Base-by-base conservation (phyloP, 306 rosid species). In the Hylodesmum podocarpum region DNA sequence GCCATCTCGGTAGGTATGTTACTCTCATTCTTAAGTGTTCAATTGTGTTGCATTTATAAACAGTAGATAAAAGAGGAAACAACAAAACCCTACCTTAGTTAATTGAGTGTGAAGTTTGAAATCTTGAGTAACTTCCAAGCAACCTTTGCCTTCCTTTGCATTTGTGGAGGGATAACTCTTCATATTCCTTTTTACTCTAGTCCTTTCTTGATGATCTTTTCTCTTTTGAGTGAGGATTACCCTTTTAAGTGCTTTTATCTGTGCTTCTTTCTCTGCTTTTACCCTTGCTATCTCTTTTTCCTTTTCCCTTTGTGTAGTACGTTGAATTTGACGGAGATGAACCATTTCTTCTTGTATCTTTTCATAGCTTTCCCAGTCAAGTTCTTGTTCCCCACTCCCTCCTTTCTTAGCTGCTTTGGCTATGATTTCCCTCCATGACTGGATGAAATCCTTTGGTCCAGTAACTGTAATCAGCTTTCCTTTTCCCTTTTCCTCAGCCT, bases 351-450 rank as follows among this genome's bases (percentile, higher is more conserved):
- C 81, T 62, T 77, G 76, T 70, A 87, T 88, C 71, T 74, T 90
- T 14, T 82, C 80, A 61, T 85, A 92, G 83, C 97, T 92, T 65
- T 88, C 91, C 97, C 96, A 92, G 10, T 84, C 87, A 51, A 89
- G 84, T 75, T 83, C 91, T 86, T 84, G 47, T 80, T 92, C 86
- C 50, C 73, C 90, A 43, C 59, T 73, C 11, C 89, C 95, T 83
- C 99, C 97, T 59, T 71, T 79, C 85, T 79, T 92, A 36, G 99
- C 97, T 12, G 77, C 94, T 54, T 80, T 81, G n/a, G 97, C 94
- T 83, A 92, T 83, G 83, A 21, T 72, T 55, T 75, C 70, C 11
- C 10, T 53, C 88, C 88, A 85, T 43, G 62, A 53, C 47, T 36
- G 75, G 21, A 78, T 5, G 49, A 81, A 73, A 8, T 85, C 80